Conservation (phyloP, 192 early-diverging fungal genomes). For the Coemansia sp. region DNA sequence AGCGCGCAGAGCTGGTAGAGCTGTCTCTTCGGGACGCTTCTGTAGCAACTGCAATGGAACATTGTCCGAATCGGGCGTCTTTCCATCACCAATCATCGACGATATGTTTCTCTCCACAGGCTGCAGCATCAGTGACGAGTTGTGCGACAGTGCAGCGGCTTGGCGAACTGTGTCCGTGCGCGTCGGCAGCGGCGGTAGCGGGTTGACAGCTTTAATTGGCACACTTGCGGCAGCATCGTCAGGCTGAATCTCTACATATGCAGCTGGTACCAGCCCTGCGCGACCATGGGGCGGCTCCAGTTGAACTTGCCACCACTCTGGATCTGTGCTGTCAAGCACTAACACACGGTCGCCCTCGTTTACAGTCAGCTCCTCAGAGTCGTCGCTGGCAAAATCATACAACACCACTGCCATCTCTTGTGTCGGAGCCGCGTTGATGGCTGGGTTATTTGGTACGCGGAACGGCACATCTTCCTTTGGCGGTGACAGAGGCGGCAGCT, state of each 20-base stretch:
- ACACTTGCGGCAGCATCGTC: not conserved
- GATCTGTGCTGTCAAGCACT: constrained; percentile 77
- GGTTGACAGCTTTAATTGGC: not conserved
- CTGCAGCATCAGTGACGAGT: not conserved
- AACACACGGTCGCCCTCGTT: constrained; percentile 78
- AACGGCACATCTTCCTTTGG: constrained; percentile 16
- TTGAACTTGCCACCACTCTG: constrained; percentile 88
- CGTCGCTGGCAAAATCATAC: constrained; percentile 81
- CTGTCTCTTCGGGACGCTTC: constrained; percentile 14
- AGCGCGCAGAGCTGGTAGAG: not conserved
- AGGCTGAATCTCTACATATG: constrained; percentile 64
- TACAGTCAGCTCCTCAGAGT: constrained; percentile 86
- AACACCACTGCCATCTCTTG: constrained; percentile 56
- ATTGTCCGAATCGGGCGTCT: constrained; percentile 47
- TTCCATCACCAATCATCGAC: not conserved
- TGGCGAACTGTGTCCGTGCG: constrained; percentile 32
- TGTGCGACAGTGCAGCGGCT: constrained; percentile 23
- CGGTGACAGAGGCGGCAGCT: constrained; percentile 23
- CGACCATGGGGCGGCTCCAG: constrained; percentile 57
- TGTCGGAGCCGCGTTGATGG: not conserved
- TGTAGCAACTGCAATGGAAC: constrained; percentile 43
- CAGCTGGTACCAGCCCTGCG: constrained; percentile 81
- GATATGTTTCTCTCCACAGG: not conserved
- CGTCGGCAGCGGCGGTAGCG: constrained; percentile 20
- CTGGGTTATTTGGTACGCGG: not conserved